These are phyloP conservation scores for Diaporthe aspalathi DNA, from an alignment of 2,329 filamentous ascomycete species.

Conservation along the genomic window DNA sequence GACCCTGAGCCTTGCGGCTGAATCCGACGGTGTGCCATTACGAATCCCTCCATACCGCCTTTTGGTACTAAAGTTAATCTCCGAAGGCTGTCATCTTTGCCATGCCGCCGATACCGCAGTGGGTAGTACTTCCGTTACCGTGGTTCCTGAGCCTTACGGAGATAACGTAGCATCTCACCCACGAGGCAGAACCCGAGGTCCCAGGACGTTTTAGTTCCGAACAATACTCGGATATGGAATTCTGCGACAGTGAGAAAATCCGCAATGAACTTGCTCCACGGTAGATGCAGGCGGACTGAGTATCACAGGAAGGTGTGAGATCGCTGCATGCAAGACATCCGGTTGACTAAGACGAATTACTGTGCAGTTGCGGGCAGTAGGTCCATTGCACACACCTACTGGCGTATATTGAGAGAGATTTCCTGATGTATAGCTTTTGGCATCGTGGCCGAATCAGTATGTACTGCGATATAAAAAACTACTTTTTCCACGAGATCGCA, in stretches of 20 bases:
- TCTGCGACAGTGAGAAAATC: background rate
- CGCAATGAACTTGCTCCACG: background rate
- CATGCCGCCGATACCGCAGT: background rate
- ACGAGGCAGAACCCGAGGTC: background rate
- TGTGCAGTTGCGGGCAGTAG: background rate
- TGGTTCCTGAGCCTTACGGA: background rate
- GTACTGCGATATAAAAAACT: background rate
- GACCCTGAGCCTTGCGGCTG: background rate
- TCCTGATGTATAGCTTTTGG: background rate
- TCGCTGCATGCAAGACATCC: background rate
- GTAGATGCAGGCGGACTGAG: background rate
- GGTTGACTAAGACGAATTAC: background rate
- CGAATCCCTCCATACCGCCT: background rate
- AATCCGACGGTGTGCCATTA: background rate
- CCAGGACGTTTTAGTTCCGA: background rate
- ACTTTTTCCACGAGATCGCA: background rate
- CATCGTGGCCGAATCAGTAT: background rate
- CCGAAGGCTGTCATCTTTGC: background rate
- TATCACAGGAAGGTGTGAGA: background rate
- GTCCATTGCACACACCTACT: background rate
- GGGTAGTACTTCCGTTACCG: background rate
- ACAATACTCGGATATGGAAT: background rate
- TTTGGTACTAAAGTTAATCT: background rate
- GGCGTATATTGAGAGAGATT: background rate
- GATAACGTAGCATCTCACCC: background rate